Conservation (phyloP, 2,329 filamentous ascomycete genomes). For the Colletotrichum eleusines region DNA sequence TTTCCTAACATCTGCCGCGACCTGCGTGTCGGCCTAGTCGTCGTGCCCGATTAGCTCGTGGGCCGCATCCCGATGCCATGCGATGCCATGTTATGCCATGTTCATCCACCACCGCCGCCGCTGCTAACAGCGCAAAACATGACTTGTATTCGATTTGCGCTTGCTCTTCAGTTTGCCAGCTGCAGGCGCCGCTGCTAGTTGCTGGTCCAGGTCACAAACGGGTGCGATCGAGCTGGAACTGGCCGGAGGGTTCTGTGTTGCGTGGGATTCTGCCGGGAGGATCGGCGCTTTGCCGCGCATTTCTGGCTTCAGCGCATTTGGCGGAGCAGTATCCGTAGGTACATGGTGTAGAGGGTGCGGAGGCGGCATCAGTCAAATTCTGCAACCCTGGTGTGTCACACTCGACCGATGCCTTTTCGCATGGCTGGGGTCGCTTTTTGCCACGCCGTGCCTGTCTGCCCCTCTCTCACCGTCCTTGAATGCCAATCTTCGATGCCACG, state of each 20-base stretch:
- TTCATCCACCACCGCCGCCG: constrained; percentile 8
- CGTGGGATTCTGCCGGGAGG: constrained; percentile 34
- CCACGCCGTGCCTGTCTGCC: constrained; percentile 27
- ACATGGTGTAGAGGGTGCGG: constrained; percentile 19
- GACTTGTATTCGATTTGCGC: constrained; percentile 10
- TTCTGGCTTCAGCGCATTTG: constrained; percentile 38
- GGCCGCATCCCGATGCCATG: constrained; percentile 29
- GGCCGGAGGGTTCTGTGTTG: constrained; percentile 31
- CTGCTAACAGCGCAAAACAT: constrained; percentile 11
- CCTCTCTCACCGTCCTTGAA: constrained; percentile 19
- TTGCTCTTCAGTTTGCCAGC: neutral
- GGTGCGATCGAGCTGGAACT: constrained; percentile 22
- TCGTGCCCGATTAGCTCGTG: constrained; percentile 37
- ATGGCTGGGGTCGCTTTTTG: constrained; percentile 37
- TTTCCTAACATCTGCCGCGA: constrained; percentile 15
- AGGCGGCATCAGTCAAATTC: constrained; percentile 37
- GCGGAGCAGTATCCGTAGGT: constrained; percentile 7
- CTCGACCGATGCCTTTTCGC: constrained; percentile 32
- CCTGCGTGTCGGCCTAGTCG: constrained; percentile 36
- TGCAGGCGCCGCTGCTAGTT: constrained; percentile 3
- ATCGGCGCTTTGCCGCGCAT: constrained; percentile 31
- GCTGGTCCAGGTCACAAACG: constrained; percentile 11
- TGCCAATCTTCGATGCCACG: constrained; percentile 4
- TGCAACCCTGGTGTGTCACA: constrained; percentile 42
- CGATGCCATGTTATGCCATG: constrained; percentile 18